Conservation (phyloP, 805 yeast species). For the Scheffersomyces ergatensis region DNA sequence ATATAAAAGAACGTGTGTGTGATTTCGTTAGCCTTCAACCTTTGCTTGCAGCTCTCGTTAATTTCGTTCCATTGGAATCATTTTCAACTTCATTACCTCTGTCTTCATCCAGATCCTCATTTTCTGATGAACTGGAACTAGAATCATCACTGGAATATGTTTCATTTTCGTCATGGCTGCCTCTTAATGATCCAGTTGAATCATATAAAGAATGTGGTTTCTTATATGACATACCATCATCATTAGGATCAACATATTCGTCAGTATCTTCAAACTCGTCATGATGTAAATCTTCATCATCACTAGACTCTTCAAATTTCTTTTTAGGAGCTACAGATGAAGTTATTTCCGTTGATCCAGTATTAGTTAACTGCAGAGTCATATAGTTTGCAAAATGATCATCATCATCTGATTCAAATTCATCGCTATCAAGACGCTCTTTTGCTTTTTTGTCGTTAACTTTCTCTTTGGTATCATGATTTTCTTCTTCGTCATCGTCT, state of each 20-base stretch:
- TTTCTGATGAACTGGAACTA: constrained; percentile 27
- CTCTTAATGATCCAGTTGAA: constrained; percentile 24
- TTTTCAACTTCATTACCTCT: constrained; percentile 19
- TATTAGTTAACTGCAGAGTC: constrained; percentile 68
- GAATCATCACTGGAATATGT: constrained; percentile 29
- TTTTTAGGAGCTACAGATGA: constrained; percentile 35
- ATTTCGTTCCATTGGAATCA: constrained; percentile 16
- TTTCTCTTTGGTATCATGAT: constrained; percentile 6
- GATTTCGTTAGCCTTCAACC: too few relatives aligned
- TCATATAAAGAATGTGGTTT: constrained; percentile 64
- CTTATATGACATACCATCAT: constrained; percentile 74
- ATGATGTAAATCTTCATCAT: constrained; percentile 39
- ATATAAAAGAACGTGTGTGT: too few relatives aligned
- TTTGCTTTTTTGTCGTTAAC: neutral
- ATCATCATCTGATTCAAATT: constrained; percentile 37
- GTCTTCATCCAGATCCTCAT: constrained; percentile 26
- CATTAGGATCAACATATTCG: constrained; percentile 77
- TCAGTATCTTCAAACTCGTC: constrained; percentile 47
- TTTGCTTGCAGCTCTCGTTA: constrained; percentile 41
- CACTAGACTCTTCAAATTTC: constrained; percentile 44
- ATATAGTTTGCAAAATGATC: constrained; percentile 71
- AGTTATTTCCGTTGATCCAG: constrained; percentile 35
- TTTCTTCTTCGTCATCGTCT: constrained; percentile 10
- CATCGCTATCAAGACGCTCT: constrained; percentile 23
- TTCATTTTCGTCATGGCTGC: constrained; percentile 14